Evolutionary conservation across 202 grass and related monocot genomes (phyloP), one percentile per base, ranked within the genome.

Genomic region (Panicum hallii): DNA sequence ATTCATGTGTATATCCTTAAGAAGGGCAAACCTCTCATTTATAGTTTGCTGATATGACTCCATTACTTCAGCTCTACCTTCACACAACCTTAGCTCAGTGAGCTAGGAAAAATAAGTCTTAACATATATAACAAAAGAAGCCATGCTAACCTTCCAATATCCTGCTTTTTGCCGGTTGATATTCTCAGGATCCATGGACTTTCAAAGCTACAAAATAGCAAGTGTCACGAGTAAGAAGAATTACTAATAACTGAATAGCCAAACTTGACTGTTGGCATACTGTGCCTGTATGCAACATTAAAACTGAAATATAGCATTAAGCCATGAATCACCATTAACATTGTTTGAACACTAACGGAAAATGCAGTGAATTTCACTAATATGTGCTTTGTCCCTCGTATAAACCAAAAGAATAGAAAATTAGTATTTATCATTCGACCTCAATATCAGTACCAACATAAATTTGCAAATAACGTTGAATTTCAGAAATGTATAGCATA

Each of bases 41-140:
- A 95, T 78, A 41, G 10, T 88, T 82, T 92, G 70, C 69, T 87
- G 60, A 57, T 82, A 95, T 64, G 81, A 87, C 40, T 90, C 89
- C 43, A 88, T 90, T 81, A 72, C 82, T 87, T 88, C 92, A 63
- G 67, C 71, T 69, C 74, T 90, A 83, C 89, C 95, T 98, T 90
- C 65, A 13, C 72, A 84, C 28, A 44, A 90, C 16, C 60, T 83
- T 77, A 81, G 78, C 74, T 85, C 72, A 85, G 61, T 86, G 79
- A 84, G 79, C 47, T 50, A 57, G 52, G 26, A 43, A 76, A 90
- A 11, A 46, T 10, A 76, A 70, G 16, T 81, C 58, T 50, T 20
- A 66, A 57, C 5, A 57, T 44, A 63, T 14, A 65, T 78, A 75
- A 81, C 43, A 76, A 73, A 79, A 45, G 52, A 89, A 86, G 47